Percentiles rank a stretch among this genome's conserved stretches.
Evolutionary conservation across 2,329 filamentous ascomycete genomes (phyloP).

Genomic region (Clonostachys rosea): DNA sequence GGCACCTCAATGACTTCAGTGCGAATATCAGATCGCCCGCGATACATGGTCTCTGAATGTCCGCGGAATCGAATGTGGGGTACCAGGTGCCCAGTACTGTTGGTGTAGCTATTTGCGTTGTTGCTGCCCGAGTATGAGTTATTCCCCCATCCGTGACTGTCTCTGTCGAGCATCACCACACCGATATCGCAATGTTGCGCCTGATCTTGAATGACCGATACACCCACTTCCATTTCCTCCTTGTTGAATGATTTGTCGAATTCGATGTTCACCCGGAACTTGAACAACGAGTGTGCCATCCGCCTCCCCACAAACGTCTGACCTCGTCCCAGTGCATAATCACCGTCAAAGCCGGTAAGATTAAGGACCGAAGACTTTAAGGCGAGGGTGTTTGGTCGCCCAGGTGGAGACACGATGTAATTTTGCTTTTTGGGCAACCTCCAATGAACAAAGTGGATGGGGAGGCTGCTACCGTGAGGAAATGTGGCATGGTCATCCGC

Average conservation of each 20-base stretch:
- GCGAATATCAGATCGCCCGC: not conserved
- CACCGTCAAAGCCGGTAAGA: conserved; percentile 36
- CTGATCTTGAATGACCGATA: conserved; percentile 48
- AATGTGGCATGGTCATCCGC: conserved; percentile 42
- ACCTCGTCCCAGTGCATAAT: conserved; percentile 6
- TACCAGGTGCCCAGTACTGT: conserved; percentile 8
- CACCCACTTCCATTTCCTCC: conserved; percentile 42
- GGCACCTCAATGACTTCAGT: not conserved
- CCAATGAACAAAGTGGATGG: conserved; percentile 52
- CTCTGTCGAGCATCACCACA: conserved; percentile 22
- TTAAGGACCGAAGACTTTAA: conserved; percentile 45
- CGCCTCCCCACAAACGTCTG: conserved; percentile 45
- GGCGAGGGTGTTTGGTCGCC: conserved; percentile 34
- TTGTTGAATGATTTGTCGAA: conserved; percentile 24
- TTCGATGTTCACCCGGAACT: conserved; percentile 38
- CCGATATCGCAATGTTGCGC: conserved; percentile 47
- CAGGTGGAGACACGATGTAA: conserved; percentile 38
- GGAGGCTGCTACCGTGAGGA: conserved; percentile 32
- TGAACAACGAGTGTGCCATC: conserved; percentile 51
- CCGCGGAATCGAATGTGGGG: conserved; percentile 40
- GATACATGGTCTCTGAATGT: conserved; percentile 17
- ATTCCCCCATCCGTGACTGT: too few species aligned
- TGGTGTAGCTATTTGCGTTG: too few species aligned
- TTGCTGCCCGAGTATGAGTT: too few species aligned
- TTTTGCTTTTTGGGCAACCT: conserved; percentile 40